Evolutionary conservation across 495 filamentous ascomycete genomes (phyloP), one percentile per base, ranked within the genome.

Genomic region (Aspergillus sclerotiicarbonarius): DNA sequence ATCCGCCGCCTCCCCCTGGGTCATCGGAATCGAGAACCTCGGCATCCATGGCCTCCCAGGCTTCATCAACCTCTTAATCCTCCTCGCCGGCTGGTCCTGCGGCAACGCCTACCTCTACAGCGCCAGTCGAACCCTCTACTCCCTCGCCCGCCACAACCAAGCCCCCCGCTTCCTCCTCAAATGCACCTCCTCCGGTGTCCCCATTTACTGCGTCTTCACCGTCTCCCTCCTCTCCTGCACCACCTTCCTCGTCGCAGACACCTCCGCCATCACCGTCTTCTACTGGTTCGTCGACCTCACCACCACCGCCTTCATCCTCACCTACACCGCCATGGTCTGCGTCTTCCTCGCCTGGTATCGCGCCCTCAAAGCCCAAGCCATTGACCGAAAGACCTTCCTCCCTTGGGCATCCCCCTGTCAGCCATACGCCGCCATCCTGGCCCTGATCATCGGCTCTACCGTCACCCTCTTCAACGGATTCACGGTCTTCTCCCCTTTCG

Each of bases 81-180:
- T 90, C 49, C 85, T 81, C 18, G 84, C 85, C 0, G 87, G 84
- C 3, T 81, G 82, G 64, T 89, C 86, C 2, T 82, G 84, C 15
- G 88, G 83, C 29, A 93, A 93, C 64, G 84, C 87, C 8, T 90
- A 88, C 73, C 76, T 91, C 45, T 93, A 90, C 71, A 87, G 83
- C 4, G 86, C 86, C 31, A 87, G 84, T 8, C 83, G 90, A 44
- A 86, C 88, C 30, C 80, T 93, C 12, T 89, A 90, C 66, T 89
- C 86, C n/a, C 81, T 92, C 52, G 87, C 89, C 0, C 76, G 81
- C 19, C 78, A 85, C 53, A 80, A 85, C 8, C 84, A 87, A 51
- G 89, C 90, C 0, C 90, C 89, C 1, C 55, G 60, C n/a, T 66
- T 72, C 54, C 60, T 72, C 6, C 45, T 64, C 16, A 68, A 66